Base-by-base conservation (phyloP, 352 stramenopile genomes). In the Pythium utonaiense region DNA sequence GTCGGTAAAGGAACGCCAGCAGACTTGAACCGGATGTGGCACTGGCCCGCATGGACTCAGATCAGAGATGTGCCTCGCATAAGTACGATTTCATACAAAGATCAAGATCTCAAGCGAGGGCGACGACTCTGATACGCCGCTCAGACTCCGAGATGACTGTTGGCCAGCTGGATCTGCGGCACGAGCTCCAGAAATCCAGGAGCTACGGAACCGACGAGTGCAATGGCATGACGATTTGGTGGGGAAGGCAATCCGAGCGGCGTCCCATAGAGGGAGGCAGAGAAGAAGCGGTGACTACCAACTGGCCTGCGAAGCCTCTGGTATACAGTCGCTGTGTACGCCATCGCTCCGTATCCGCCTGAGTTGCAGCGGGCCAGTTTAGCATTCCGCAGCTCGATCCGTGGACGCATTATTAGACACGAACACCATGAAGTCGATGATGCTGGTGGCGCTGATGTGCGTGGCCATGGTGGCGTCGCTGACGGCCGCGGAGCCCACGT, bases 391-490 rank as follows among this genome's bases (percentile, higher is more conserved):
- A 47, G n/a, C 40, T 47, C 40, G 40, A n/a, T n/a, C 25, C 40
- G 12, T 44, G 36, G 16, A 44, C 14, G 16, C 16, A 44, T 47
- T 47, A 5, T 33, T 12, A 9, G 17, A 47, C 5, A 47, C 31
- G 70, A 45, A 38, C 61, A 47, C 16, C n/a, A 47, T 47, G 17
- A 64, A 61, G 42, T 77, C 71, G 25, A 58, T 67, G 57, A 41
- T 69, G 52, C 42, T 57, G 33, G 33, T 60, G 36, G 57, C 63
- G 52, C 59, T 84, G 33, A 54, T 60, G 2, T 68, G 62, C 53
- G 67, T 57, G 16, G 52, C 40, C 3, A 6, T 47, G 40, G 17
- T 19, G 40, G 10, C 40, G n/a, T 47, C 65, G 58, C n/a, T 75
- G 12, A 62, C 63, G 36, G 34, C 73, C 66, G 50, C 28, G 9